phyloP scores from a whole-genome alignment of 108 stramenopile genomes.

The Nitzschia palea region DNA sequence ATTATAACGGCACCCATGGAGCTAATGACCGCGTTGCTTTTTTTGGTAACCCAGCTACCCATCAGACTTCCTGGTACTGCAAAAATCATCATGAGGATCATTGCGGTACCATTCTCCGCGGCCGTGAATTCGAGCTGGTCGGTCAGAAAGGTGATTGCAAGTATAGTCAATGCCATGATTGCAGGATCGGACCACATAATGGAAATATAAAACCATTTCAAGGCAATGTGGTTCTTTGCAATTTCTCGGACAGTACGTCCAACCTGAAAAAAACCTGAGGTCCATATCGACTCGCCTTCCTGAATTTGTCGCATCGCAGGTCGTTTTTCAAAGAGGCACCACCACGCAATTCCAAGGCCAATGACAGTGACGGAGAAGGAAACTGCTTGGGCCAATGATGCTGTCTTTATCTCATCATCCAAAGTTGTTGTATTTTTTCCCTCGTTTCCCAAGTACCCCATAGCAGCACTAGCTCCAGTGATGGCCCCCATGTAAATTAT shows the following conservation, averaged over 20 bases:
- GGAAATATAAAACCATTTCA: slow-evolving; percentile 41
- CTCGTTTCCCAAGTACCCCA: slow-evolving; percentile 6
- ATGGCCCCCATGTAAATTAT: slow-evolving; percentile 28
- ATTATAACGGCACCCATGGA: slow-evolving; percentile 2
- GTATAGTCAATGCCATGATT: slow-evolving; percentile 31
- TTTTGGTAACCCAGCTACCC: slow-evolving; percentile 9
- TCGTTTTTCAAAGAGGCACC: slow-evolving; percentile 30
- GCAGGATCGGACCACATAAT: slow-evolving; percentile 39
- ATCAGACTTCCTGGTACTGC: slow-evolving; percentile 35
- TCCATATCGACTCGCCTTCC: slow-evolving; percentile 13
- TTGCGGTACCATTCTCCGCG: slow-evolving; percentile 39
- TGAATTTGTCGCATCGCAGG: slow-evolving; percentile 34
- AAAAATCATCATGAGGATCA: slow-evolving; percentile 31
- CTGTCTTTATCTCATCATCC: slow-evolving; percentile 23
- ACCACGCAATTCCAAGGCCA: slow-evolving; percentile 43
- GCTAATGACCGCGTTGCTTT: slow-evolving; percentile 39
- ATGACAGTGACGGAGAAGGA: slow-evolving; percentile 20
- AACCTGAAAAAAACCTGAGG: slow-evolving; percentile 36
- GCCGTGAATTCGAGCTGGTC: slow-evolving; percentile 30
- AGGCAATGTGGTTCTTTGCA: slow-evolving; percentile 8
- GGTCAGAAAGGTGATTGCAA: slow-evolving; percentile 47
- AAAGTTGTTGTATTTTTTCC: background rate
- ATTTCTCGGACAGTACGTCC: slow-evolving; percentile 19
- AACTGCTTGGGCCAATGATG: slow-evolving; percentile 36
- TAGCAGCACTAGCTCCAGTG: slow-evolving; percentile 26